These are phyloP conservation scores for Eragrostis tef DNA, from an alignment of 202 grass and related monocot genomes.

Conservation along the genomic window DNA sequence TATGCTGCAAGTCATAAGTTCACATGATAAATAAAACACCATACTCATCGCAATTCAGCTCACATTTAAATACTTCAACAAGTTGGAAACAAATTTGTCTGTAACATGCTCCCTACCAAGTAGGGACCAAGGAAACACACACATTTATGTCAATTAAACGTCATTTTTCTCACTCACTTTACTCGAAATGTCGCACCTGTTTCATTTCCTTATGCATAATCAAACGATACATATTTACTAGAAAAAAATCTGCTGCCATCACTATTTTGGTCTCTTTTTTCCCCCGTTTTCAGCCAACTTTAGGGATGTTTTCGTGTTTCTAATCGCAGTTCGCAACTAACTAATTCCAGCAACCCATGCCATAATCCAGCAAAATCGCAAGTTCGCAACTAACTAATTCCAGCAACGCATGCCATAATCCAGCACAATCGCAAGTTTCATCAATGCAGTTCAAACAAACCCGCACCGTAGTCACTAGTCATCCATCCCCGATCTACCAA, in stretches of 20 bases:
- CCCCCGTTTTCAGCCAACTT: too few relatives aligned
- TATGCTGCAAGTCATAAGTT: neutral
- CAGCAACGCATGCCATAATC: neutral
- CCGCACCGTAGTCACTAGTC: neutral
- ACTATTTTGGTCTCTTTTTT: too few relatives aligned
- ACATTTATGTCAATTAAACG: neutral
- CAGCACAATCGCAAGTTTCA: neutral
- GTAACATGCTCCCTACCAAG: neutral
- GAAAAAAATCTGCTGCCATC: too few relatives aligned
- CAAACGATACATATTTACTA: neutral
- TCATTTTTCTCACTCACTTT: neutral
- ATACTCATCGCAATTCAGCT: neutral
- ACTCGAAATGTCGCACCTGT: neutral
- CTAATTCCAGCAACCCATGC: too few relatives aligned
- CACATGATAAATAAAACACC: neutral
- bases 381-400: neutral
- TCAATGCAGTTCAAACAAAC: constrained; percentile 10
- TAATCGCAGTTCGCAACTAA: too few relatives aligned
- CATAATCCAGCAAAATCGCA: too few relatives aligned
- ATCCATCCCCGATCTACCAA: neutral
- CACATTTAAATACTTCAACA: neutral
- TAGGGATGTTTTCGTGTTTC: too few relatives aligned
- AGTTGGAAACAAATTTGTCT: neutral
- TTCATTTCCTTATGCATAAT: neutral
- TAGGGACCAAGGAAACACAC: too few relatives aligned